These are phyloP conservation scores for Fusarium tanahbumbuense DNA, from an alignment of 2,329 filamentous ascomycete species.

Conservation along the genomic window DNA sequence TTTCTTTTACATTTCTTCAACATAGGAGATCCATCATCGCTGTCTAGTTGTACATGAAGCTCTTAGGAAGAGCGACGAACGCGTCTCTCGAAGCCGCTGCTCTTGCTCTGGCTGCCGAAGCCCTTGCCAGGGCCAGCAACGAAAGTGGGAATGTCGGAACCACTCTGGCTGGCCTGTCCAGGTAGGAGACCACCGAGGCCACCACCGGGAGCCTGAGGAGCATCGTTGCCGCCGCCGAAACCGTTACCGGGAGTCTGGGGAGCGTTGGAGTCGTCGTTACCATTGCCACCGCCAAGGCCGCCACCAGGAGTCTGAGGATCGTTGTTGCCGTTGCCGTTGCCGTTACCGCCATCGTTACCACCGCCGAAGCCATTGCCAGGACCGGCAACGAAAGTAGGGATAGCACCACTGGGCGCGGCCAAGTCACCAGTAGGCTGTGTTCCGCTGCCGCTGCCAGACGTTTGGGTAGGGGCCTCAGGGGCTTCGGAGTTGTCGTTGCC, in stretches of 20 bases:
- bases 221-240: too few relatives aligned
- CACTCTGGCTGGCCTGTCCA: slow-evolving; percentile 4
- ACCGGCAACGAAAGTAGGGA: slow-evolving; percentile 20
- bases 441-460: slow-evolving; percentile 8
- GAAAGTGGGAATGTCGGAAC: slow-evolving; percentile 27
- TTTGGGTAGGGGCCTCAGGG: background rate
- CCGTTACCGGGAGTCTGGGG: background rate
- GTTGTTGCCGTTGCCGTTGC: background rate
- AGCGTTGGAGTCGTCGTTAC: background rate
- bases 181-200: background rate
- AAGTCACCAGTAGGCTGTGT: background rate
- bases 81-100: slow-evolving; percentile 26
- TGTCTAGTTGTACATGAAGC: slow-evolving; percentile 12
- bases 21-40: slow-evolving; percentile 16
- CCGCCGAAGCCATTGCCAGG: slow-evolving; percentile 23
- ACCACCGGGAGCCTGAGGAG: background rate
- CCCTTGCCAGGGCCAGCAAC: slow-evolving; percentile 28
- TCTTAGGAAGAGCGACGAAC: slow-evolving; percentile 23
- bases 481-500: background rate
- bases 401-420: slow-evolving; percentile 2
- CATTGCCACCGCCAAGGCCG: background rate
- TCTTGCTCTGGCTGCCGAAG: slow-evolving; percentile 17
- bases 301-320: background rate
- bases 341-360: slow-evolving; percentile 1
- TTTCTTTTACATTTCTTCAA: slow-evolving; percentile 26